Base-by-base conservation (phyloP, 192 early-diverging fungal genomes). In the Thamnidium elegans region DNA sequence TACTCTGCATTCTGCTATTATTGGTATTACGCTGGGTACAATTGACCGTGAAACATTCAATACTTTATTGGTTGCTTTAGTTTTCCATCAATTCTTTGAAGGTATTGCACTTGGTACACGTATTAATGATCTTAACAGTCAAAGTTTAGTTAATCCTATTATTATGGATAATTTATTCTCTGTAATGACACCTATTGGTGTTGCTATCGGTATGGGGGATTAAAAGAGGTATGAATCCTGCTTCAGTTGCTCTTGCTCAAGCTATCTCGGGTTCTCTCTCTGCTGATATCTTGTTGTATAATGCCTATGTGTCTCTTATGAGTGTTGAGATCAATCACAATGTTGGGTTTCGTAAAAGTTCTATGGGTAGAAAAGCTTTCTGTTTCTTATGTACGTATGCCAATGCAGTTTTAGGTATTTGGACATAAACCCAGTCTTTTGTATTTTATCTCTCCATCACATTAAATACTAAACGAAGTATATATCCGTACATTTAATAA, bases 221-320 rank as follows among this genome's bases (percentile, higher is more conserved):
- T 62, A 78, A 80, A 3, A 59, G 77, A 26, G 67, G 84, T 6
- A 90, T 87, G 73, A 77, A 87, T 20, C 80, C 80, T 1, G 67
- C 78, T 8, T 81, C 83, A 0, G 60, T 70, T 19, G 64, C 92
- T 51, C 54, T 91, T 15, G 68, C 85, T 11, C 84, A 90, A 69
- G 94, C 91, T 3, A 79, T 93, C 14, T 75, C 95, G 15, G 90
- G 94, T 54, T 73, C 88, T 3, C 36, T 93, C 21, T 90, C 89
- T 2, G 89, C 91, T 0, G 92, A 92, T 10, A 94, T 94, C 31
- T 69, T 96, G 26, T 67, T 94, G 14, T 94, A 94, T 73, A 88
- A 82, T 50, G 83, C 89, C 1, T 74, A 91, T 39, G 86, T 86
- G 23, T 86, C 91, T 50, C 69, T 94, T 53, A 85, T 94, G 59